Evolutionary conservation across 2,329 filamentous ascomycete species (phyloP), one percentile per base, ranked within the genome.

Genomic region (Apiospora arundinis): DNA sequence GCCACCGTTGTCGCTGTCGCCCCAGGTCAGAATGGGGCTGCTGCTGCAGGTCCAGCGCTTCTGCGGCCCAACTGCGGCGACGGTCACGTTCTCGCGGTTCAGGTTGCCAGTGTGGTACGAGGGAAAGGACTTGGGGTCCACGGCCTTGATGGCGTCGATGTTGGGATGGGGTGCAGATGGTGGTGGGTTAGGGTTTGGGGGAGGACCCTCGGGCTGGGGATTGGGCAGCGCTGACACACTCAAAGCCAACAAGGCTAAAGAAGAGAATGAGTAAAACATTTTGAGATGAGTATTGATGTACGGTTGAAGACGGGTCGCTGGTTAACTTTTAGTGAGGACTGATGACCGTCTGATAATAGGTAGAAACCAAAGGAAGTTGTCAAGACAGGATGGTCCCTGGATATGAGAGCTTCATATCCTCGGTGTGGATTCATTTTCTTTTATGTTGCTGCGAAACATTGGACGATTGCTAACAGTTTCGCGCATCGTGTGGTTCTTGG

Each of bases 1-100:
- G 12, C 69, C 71, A 16, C 73, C 74, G 67, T 70, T 70, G 44
- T 75, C 73, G 18, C n/a, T 37, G 16, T 76, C 75, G 44, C 75
- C 75, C 72, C 70, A 72, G 18, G 74, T 76, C 69, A 74, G 74
- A 6, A 46, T 71, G 21, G 74, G 60, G 7, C 49, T 25, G 2
- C n/a, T 23, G 37, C 67, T 70, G 63, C 74, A 76, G 3, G 46
- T 46, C 74, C 74, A 76, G 46, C 70, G 70, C 25, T 67, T 45
- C 65, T 37, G 48, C 2, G 42, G 63, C 2, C 23, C 49, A 2
- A 2, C 1, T 14, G 14, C 3, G 40, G 42, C n/a, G 42, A 12
- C 40, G 42, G 9, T 46, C 23, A 32, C 16, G 44, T 63, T 44
- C 40, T 63, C 23, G 18, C 46, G 52, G 18, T 23, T 18, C 4